Percentiles rank a stretch among this genome's conserved stretches.
Evolutionary conservation across 2,329 filamentous ascomycete species (phyloP).

Genomic region (Stenocarpella maydis): DNA sequence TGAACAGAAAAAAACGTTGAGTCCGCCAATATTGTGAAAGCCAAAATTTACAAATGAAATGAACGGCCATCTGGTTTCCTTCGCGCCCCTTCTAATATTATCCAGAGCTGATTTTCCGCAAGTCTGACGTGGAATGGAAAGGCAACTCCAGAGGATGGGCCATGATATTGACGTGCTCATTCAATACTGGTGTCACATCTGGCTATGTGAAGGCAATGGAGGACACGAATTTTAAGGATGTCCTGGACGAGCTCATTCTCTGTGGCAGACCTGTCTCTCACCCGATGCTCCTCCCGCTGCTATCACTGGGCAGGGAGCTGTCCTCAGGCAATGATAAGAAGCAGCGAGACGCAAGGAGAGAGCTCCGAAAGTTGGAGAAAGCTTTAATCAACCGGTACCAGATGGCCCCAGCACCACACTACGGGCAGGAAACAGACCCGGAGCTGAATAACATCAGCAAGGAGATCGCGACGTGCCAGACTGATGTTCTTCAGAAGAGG

Average conservation of each 20-base stretch:
- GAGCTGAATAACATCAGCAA: constrained; percentile 44
- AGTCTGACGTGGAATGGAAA: constrained; percentile 44
- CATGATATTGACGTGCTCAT: constrained; percentile 44
- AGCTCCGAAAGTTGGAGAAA: constrained; percentile 43
- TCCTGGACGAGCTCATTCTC: constrained; percentile 41
- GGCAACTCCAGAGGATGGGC: constrained; percentile 46
- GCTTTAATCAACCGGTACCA: constrained; percentile 42
- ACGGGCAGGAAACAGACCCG: constrained; percentile 38
- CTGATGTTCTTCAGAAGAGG: constrained; percentile 45
- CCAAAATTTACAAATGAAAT: neutral
- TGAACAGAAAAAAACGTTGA: neutral
- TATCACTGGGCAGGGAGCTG: constrained; percentile 42
- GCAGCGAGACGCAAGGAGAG: constrained; percentile 42
- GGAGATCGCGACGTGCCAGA: constrained; percentile 43
- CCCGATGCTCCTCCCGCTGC: constrained; percentile 45
- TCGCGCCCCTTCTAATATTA: neutral
- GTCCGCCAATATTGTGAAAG: too few species aligned
- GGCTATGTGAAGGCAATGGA: constrained; percentile 45
- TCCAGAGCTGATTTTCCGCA: constrained; percentile 46
- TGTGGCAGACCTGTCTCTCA: constrained; percentile 42
- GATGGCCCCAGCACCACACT: constrained; percentile 36
- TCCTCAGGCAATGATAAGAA: constrained; percentile 42
- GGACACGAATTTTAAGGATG: constrained; percentile 38
- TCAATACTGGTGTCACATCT: constrained; percentile 42
- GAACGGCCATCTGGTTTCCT: too few species aligned